phyloP scores from a whole-genome alignment of 2,329 filamentous ascomycete species.

The Taxawa tesnikishii region DNA sequence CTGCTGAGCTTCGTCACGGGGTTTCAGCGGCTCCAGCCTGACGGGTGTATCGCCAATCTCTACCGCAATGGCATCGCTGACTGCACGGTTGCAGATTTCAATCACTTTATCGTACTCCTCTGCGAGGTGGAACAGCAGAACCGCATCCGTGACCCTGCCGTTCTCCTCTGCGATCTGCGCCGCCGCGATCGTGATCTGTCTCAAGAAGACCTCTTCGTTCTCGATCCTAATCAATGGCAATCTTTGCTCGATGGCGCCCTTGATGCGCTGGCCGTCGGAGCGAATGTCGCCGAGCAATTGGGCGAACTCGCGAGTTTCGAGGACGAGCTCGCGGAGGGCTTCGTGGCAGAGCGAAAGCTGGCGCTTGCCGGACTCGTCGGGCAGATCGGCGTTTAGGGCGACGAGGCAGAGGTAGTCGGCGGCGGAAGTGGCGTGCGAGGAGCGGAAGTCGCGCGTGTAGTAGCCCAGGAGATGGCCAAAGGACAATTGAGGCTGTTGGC shows the following conservation, averaged over 20 bases:
- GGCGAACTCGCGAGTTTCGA: constrained; percentile 96
- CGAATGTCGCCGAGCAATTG: constrained; percentile 85
- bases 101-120: constrained; percentile 95
- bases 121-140: constrained; percentile 86
- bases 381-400: constrained; percentile 78
- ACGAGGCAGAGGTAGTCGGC: constrained; percentile 89
- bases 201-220: constrained; percentile 73
- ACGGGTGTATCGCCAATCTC: constrained; percentile 74
- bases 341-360: constrained; percentile 82
- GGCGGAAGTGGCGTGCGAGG: constrained; percentile 75
- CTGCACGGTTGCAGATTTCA: constrained; percentile 72
- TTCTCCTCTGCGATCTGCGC: constrained; percentile 90
- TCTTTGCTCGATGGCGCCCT: constrained; percentile 77
- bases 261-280: constrained; percentile 71
- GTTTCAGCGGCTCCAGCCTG: constrained; percentile 68
- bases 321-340: constrained; percentile 79
- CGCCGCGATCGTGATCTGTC: constrained; percentile 84
- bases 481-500: constrained; percentile 70
- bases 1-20: constrained; percentile 36
- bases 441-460: constrained; percentile 92
- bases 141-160: constrained; percentile 83
- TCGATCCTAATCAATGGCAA: constrained; percentile 67
- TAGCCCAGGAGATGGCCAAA: constrained; percentile 89
- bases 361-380: constrained; percentile 58
- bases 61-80: constrained; percentile 79